Evolutionary conservation across 2,329 filamentous ascomycete species (phyloP).

Genomic region (Colletotrichum phormii): DNA sequence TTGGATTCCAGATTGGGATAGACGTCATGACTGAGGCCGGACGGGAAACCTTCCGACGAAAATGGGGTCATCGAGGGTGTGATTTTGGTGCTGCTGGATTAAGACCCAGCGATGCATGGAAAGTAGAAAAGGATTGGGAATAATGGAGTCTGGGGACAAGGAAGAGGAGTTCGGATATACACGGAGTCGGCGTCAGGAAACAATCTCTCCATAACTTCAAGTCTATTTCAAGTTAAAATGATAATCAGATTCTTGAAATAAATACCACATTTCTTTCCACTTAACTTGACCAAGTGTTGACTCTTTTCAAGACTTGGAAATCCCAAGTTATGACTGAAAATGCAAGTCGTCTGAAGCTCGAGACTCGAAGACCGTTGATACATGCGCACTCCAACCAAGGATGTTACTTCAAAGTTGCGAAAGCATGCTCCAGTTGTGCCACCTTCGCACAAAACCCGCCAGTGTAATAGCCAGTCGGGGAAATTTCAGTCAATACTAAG

Average conservation of each 20-base stretch:
- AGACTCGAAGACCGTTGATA: too few relatives aligned
- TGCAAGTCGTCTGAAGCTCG: too few relatives aligned
- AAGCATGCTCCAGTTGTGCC: too few relatives aligned
- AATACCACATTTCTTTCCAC: not conserved
- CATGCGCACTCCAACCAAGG: too few relatives aligned
- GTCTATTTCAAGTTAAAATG: not conserved
- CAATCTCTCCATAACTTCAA: not conserved
- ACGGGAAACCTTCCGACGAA: conserved; percentile 51
- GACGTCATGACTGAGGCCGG: conserved; percentile 59
- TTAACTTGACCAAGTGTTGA: too few relatives aligned
- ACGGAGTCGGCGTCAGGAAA: not conserved
- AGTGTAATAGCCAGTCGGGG: too few relatives aligned
- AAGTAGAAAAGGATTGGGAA: conserved; percentile 55
- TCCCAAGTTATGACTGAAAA: too few relatives aligned
- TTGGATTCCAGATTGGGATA: conserved; percentile 57
- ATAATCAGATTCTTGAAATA: not conserved
- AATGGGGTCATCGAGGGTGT: conserved; percentile 61
- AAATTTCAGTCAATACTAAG: too few relatives aligned
- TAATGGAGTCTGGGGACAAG: not conserved
- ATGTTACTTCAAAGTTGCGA: too few relatives aligned
- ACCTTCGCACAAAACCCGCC: too few relatives aligned
- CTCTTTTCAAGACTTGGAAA: too few relatives aligned
- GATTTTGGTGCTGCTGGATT: conserved; percentile 51
- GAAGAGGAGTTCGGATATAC: not conserved
- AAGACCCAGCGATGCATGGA: conserved; percentile 58